A percentile compares a stretch with the other conserved stretches of the same genome.
Evolutionary conservation across 2,329 filamentous ascomycete species (phyloP).

Genomic region (Davidsoniella neocaledoniae): DNA sequence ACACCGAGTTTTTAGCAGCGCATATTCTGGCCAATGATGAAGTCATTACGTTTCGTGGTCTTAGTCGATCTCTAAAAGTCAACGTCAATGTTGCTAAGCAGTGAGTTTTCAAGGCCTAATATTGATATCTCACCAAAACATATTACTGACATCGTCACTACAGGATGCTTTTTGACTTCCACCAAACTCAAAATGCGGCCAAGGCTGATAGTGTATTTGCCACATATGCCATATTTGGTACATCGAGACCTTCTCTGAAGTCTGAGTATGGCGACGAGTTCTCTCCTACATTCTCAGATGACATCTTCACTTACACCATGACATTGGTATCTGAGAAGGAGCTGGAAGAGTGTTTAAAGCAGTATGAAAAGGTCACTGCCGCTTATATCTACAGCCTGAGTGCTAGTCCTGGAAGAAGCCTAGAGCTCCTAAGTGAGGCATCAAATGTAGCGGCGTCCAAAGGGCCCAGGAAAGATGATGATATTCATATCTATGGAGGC

Average conservation of each 20-base stretch:
- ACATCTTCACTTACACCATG: conserved; percentile 39
- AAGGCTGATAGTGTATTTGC: conserved; percentile 64
- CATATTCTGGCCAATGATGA: conserved; percentile 61
- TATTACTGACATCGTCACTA: not conserved
- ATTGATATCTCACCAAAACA: not conserved
- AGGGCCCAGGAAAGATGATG: not conserved
- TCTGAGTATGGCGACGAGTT: conserved; percentile 35
- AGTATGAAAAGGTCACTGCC: conserved; percentile 56
- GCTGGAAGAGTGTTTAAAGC: conserved; percentile 47
- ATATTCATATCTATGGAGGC: conserved; percentile 6
- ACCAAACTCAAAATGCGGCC: conserved; percentile 59
- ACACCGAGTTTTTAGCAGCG: conserved; percentile 56
- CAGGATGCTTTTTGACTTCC: conserved; percentile 78
- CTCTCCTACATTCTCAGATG: conserved; percentile 24
- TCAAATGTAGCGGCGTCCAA: not conserved
- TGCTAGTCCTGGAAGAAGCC: conserved; percentile 40
- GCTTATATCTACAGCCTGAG: conserved; percentile 82
- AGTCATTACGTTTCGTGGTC: conserved; percentile 67
- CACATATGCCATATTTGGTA: conserved; percentile 76
- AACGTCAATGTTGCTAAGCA: conserved; percentile 81
- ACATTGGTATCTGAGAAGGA: conserved; percentile 56
- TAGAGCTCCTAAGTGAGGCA: conserved; percentile 6
- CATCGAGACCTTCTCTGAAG: conserved; percentile 27
- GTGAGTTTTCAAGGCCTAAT: conserved; percentile 31
- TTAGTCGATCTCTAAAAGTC: conserved; percentile 69